Evolutionary conservation across 1,139 yeast genomes (phyloP), one percentile per base, ranked within the genome.

Genomic region (Pichiaceae sp.): DNA sequence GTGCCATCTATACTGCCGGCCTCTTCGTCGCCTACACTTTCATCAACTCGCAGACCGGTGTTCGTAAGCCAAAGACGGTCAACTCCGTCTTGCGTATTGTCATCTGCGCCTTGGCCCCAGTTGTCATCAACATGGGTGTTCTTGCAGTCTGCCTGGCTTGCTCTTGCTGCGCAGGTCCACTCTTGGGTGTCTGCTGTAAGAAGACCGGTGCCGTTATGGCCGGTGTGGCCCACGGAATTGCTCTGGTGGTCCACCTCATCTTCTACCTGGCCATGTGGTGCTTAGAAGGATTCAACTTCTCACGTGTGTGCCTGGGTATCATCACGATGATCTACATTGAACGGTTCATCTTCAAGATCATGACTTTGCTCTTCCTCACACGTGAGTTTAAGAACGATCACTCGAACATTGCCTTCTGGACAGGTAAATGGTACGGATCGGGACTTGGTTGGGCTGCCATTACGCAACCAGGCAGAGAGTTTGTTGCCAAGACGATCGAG

Each of bases 341-440:
- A 72, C 80, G 98, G 69, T 65, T 82, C 39, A 63, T 91, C 49
- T 84, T 91, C 75, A 87, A 91, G 70, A 62, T 84, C 54, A 69
- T 91, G 70, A 84, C 96, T 16, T 66, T 82, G 40, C 64, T 75
- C 49, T 67, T 79, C 65, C 73, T 91, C 60, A 89, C 98, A 37
- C 81, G 99, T 70, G 99, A 91, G 67, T 89, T 87, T 71, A 91
- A 89, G 78, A 89, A 86, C 54, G 98, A 93, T 64, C 89, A 83
- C 60, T 74, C 98, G 32, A 91, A 91, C 68, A 81, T 95, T 53
- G 97, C 98, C 21, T 91, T 94, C 91, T 91, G 99, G 99, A 83
- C 95, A 44, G 99, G 99, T 73, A 89, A 89, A 65, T 91, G 99
- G 99, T 86, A 89, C 64, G 89, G 94, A 45, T 70, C 86, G 46